Conservation (phyloP, 495 filamentous ascomycete species). For the Annulohypoxylon bovei region DNA sequence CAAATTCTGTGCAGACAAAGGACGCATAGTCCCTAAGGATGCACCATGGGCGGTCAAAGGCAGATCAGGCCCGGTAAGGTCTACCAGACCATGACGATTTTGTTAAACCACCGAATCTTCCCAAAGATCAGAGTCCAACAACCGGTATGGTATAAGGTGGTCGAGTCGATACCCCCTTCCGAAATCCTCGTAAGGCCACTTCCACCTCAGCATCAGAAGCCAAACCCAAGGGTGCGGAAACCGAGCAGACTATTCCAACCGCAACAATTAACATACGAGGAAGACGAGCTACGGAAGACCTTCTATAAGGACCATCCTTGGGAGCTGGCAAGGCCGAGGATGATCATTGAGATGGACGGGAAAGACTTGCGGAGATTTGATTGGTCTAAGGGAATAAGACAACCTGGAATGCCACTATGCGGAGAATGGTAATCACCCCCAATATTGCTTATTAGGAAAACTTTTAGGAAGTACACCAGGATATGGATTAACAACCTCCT, state of each 20-base stretch:
- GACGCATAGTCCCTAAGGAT: neutral
- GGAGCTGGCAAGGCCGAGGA: constrained; percentile 89
- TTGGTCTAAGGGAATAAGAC: constrained; percentile 79
- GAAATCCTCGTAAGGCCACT: constrained; percentile 76
- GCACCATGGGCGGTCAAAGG: constrained; percentile 46
- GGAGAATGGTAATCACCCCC: constrained; percentile 76
- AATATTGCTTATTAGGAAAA: neutral
- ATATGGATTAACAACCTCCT: constrained; percentile 19
- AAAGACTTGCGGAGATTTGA: constrained; percentile 77
- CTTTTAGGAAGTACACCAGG: neutral
- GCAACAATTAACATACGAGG: constrained; percentile 79
- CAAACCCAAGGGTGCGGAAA: constrained; percentile 62
- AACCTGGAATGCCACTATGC: constrained; percentile 80
- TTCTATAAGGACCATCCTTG: constrained; percentile 97
- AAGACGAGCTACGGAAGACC: constrained; percentile 79
- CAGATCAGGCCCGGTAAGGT: constrained; percentile 40
- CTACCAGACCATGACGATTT: constrained; percentile 40
- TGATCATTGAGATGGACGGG: constrained; percentile 86
- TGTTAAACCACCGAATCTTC: constrained; percentile 41
- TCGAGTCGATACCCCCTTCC: constrained; percentile 80
- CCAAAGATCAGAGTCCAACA: constrained; percentile 48
- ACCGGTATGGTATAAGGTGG: constrained; percentile 80
- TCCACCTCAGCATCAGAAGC: constrained; percentile 67
- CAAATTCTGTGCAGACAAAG: constrained; percentile 1
- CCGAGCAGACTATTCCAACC: constrained; percentile 83